These are phyloP conservation scores for Rhodocollybia butyracea DNA, from an alignment of 768 basidiomycete species.

Conservation along the genomic window DNA sequence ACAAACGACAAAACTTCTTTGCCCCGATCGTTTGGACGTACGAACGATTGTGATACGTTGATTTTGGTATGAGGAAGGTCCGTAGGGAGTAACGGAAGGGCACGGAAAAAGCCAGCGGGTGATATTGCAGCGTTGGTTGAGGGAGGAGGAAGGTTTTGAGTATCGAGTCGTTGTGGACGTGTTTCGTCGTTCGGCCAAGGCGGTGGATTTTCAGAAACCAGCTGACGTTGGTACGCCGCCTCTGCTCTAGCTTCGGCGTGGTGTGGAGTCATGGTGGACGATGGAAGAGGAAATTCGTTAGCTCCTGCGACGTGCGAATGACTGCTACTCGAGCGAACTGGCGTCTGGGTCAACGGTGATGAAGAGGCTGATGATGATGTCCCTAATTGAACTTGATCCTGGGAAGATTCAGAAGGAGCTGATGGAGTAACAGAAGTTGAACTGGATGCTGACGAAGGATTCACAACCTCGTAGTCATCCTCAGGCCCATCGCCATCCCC, in stretches of 20 bases:
- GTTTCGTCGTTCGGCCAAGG: not conserved
- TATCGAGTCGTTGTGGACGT: conserved; percentile 1
- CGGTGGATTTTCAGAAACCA: not conserved
- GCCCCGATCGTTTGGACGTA: conserved; percentile 84
- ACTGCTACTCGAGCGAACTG: conserved; percentile 18
- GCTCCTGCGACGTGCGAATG: conserved; percentile 39
- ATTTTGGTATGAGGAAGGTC: conserved; percentile 76
- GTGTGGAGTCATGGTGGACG: conserved; percentile 24
- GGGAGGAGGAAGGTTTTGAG: not conserved
- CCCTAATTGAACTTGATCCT: conserved; percentile 1
- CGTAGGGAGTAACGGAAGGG: conserved; percentile 61
- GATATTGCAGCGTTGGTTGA: conserved; percentile 8
- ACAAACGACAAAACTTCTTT: conserved; percentile 92
- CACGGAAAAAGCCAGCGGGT: conserved; percentile 54
- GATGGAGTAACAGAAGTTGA: not conserved
- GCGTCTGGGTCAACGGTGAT: conserved; percentile 7
- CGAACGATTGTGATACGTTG: conserved; percentile 74
- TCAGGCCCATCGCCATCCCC: conserved; percentile 30
- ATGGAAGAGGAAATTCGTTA: conserved; percentile 47
- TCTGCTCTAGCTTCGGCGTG: conserved; percentile 20
- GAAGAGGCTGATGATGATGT: not conserved
- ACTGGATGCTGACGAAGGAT: not conserved
- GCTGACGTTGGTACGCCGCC: conserved; percentile 8
- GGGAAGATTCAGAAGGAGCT: conserved; percentile 5
- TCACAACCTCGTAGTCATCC: conserved; percentile 6